A percentile compares a stretch with the other conserved stretches of the same genome.
phyloP scores from a whole-genome alignment of 306 rosid genomes.

The Canavalia ensiformis region DNA sequence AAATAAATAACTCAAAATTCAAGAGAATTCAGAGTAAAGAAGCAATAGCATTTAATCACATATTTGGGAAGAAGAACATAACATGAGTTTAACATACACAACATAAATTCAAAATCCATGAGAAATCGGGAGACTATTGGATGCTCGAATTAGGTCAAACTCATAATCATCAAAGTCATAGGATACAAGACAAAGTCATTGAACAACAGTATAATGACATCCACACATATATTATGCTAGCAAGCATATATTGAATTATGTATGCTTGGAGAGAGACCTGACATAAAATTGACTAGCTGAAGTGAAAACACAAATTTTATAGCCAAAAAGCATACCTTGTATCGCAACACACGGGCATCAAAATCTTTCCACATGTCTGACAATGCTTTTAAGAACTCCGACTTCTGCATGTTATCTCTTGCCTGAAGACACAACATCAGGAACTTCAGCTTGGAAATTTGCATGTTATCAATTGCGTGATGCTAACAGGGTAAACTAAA shows the following conservation, averaged over 20 bases:
- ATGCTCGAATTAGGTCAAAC: constrained; percentile 26
- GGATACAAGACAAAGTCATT: constrained; percentile 13
- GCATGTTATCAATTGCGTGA: constrained; percentile 25
- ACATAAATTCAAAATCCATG: constrained; percentile 23
- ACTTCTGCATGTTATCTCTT: constrained; percentile 99
- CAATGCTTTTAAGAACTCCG: constrained; percentile 94
- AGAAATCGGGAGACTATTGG: neutral
- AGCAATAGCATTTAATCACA: constrained; percentile 9
- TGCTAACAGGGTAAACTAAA: constrained; percentile 51
- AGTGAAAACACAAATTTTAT: constrained; percentile 39
- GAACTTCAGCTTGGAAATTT: constrained; percentile 37
- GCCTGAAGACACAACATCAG: constrained; percentile 62
- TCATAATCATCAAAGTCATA: neutral
- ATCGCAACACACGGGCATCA: constrained; percentile 94
- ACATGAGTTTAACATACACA: neutral
- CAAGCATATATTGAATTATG: constrained; percentile 19
- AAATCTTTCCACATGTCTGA: constrained; percentile 99
- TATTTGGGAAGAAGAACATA: neutral
- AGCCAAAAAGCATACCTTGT: constrained; percentile 74
- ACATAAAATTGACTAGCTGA: constrained; percentile 32
- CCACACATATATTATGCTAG: no score
- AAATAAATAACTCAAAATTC: constrained; percentile 29
- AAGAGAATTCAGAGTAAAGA: constrained; percentile 27
- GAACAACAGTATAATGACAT: neutral
- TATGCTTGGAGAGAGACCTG: constrained; percentile 35